phyloP scores from a whole-genome alignment of 2,329 filamentous ascomycete genomes.

The Diaporthe amygdali region DNA sequence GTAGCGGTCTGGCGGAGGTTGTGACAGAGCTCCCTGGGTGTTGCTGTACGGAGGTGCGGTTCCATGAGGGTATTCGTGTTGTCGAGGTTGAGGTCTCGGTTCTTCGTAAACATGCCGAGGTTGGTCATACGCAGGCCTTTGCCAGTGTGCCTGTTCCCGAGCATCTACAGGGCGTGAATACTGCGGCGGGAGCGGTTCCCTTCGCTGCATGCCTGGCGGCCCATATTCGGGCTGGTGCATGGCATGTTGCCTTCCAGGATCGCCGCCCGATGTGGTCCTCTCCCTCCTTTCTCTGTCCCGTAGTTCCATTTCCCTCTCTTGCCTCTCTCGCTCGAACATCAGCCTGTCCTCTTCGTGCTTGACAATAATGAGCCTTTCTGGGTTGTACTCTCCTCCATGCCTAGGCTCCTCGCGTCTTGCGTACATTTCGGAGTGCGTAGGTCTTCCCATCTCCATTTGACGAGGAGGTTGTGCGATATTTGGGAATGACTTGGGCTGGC shows the following conservation, averaged over 20 bases:
- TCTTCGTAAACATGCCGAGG: slow-evolving; percentile 47
- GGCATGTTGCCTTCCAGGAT: slow-evolving; percentile 49
- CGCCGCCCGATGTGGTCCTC: slow-evolving; percentile 55
- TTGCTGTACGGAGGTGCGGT: slow-evolving; percentile 46
- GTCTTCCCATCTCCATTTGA: slow-evolving; percentile 52
- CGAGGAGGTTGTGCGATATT: slow-evolving; percentile 47
- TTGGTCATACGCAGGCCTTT: slow-evolving; percentile 47
- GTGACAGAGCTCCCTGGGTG: slow-evolving; percentile 41
- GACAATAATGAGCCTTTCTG: slow-evolving; percentile 50
- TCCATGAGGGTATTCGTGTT: slow-evolving; percentile 53
- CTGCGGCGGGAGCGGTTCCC: slow-evolving; percentile 39
- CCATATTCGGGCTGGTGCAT: slow-evolving; percentile 52
- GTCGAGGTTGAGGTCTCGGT: slow-evolving; percentile 43
- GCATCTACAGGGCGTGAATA: slow-evolving; percentile 50
- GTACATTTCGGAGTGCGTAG: slow-evolving; percentile 48
- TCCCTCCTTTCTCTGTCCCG: slow-evolving; percentile 41
- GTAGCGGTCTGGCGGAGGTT: slow-evolving; percentile 45
- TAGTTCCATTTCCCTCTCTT: slow-evolving; percentile 46
- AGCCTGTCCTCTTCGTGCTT: slow-evolving; percentile 62
- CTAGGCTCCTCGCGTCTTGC: slow-evolving; percentile 54
- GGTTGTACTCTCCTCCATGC: slow-evolving; percentile 55
- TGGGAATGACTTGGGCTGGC: slow-evolving; percentile 56
- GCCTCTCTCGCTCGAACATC: slow-evolving; percentile 46
- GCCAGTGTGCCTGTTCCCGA: slow-evolving; percentile 45
- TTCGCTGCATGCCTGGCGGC: slow-evolving; percentile 32